phyloP scores from a whole-genome alignment of 805 yeast genomes.

The Ogataea nakhonphanomensis region DNA sequence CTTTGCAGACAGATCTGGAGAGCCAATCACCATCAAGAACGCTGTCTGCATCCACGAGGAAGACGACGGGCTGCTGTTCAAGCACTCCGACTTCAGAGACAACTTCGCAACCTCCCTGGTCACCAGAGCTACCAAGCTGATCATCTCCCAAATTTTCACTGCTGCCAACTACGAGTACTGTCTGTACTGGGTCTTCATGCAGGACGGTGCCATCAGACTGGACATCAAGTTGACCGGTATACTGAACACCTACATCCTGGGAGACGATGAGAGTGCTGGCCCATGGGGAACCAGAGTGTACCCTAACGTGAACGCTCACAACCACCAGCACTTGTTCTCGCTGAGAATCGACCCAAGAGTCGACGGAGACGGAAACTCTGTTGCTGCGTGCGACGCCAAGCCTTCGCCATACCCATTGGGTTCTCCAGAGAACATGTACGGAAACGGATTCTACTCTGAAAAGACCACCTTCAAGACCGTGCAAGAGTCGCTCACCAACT shows the following conservation, averaged over 20 bases:
- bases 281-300: slow-evolving; percentile 82
- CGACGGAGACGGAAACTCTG: slow-evolving; percentile 77
- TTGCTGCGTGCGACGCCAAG: slow-evolving; percentile 61
- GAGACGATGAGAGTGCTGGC: slow-evolving; percentile 60
- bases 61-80: slow-evolving; percentile 75
- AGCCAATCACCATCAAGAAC: slow-evolving; percentile 65
- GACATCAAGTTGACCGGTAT: slow-evolving; percentile 82
- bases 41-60: slow-evolving; percentile 86
- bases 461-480: slow-evolving; percentile 67
- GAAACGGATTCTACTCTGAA: slow-evolving; percentile 70
- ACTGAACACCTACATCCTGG: slow-evolving; percentile 66
- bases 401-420: slow-evolving; percentile 60
- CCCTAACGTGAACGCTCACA: slow-evolving; percentile 79
- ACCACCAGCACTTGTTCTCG: slow-evolving; percentile 81
- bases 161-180: slow-evolving; percentile 87
- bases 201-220: slow-evolving; percentile 78
- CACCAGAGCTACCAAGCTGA: slow-evolving; percentile 70
- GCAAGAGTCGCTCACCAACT: slow-evolving; percentile 60
- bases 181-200: slow-evolving; percentile 77
- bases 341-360: slow-evolving; percentile 76
- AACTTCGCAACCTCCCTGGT: slow-evolving; percentile 69
- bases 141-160: slow-evolving; percentile 77
- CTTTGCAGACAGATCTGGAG: slow-evolving; percentile 65
- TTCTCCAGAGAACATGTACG: slow-evolving; percentile 67
- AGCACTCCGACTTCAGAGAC: slow-evolving; percentile 84